Percentiles rank a stretch among this genome's conserved stretches.
phyloP scores from a whole-genome alignment of 768 basidiomycete species.

The Lepiota brunneoincarnata region DNA sequence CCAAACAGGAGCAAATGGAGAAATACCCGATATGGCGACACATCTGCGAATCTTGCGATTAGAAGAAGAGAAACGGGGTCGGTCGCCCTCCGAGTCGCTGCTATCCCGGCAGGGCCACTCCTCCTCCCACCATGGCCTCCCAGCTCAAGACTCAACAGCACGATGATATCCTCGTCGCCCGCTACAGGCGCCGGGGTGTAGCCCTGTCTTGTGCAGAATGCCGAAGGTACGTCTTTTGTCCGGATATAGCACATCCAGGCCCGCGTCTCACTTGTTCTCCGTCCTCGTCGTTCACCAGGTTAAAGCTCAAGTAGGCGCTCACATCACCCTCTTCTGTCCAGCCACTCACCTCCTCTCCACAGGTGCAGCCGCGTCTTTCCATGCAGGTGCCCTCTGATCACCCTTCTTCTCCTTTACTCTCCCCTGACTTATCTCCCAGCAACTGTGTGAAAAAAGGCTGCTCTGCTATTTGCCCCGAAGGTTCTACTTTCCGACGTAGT shows the following conservation, averaged over 20 bases:
- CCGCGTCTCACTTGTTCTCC: slow-evolving; percentile 13
- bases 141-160: slow-evolving; percentile 20
- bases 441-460: slow-evolving; percentile 61
- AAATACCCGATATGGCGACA: slow-evolving; percentile 8
- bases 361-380: slow-evolving; percentile 68
- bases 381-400: slow-evolving; percentile 43
- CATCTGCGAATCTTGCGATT: slow-evolving; percentile 10
- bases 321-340: slow-evolving; percentile 13
- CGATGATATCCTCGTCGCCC: slow-evolving; percentile 29
- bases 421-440: slow-evolving; percentile 26
- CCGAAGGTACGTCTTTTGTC: slow-evolving; percentile 44
- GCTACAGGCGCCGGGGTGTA: slow-evolving; percentile 51
- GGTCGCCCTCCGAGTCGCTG: slow-evolving; percentile 7
- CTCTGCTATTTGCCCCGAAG: slow-evolving; percentile 65
- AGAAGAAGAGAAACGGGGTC: slow-evolving; percentile 12
- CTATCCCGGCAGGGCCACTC: slow-evolving; percentile 7
- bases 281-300: slow-evolving; percentile 32
- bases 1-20: slow-evolving; percentile 26
- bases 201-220: slow-evolving; percentile 70
- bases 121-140: slow-evolving; percentile 24
- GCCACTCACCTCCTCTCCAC: slow-evolving; percentile 14
- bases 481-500: slow-evolving; percentile 24
- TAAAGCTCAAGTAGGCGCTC: slow-evolving; percentile 61
- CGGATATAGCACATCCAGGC: slow-evolving; percentile 15
- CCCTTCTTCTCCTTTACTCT: not conserved